A percentile compares a stretch with the other conserved stretches of the same genome.
Conservation (phyloP, 768 basidiomycete species). For the Naganishia onofrii region DNA sequence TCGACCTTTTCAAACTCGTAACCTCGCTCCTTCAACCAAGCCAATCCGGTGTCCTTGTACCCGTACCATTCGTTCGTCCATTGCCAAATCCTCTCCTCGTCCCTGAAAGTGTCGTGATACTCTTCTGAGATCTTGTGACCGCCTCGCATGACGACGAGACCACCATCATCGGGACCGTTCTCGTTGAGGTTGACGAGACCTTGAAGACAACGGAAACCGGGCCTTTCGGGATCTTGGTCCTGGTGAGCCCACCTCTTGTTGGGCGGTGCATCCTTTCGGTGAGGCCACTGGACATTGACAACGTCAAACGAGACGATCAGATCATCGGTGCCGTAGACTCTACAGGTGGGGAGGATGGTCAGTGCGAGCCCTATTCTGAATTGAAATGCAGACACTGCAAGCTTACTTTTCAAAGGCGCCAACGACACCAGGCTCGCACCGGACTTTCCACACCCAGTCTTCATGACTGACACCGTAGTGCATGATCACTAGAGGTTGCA, state of each 20-base stretch:
- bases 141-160: slow-evolving; percentile 52
- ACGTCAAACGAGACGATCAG: slow-evolving; percentile 43
- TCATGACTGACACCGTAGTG: slow-evolving; percentile 25
- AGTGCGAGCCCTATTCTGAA: neutral
- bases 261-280: slow-evolving; percentile 6
- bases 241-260: slow-evolving; percentile 20
- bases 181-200: slow-evolving; percentile 39
- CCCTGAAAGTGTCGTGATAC: slow-evolving; percentile 46
- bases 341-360: neutral
- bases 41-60: slow-evolving; percentile 37
- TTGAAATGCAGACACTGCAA: neutral
- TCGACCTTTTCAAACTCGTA: slow-evolving; percentile 49
- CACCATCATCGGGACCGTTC: slow-evolving; percentile 53
- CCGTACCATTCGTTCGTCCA: slow-evolving; percentile 36
- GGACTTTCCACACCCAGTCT: slow-evolving; percentile 21
- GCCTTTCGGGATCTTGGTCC: slow-evolving; percentile 22
- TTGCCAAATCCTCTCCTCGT: slow-evolving; percentile 29
- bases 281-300: slow-evolving; percentile 3
- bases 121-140: slow-evolving; percentile 46
- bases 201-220: slow-evolving; percentile 23
- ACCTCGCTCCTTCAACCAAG: slow-evolving; percentile 53
- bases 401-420: slow-evolving; percentile 12
- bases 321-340: slow-evolving; percentile 45
- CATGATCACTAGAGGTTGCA: neutral
- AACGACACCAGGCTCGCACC: slow-evolving; percentile 9